Percentiles rank a stretch among this genome's conserved stretches.
These are phyloP conservation scores for Pseudogymnoascus destructans DNA, from an alignment of 2,329 filamentous ascomycete species.

Conservation along the genomic window DNA sequence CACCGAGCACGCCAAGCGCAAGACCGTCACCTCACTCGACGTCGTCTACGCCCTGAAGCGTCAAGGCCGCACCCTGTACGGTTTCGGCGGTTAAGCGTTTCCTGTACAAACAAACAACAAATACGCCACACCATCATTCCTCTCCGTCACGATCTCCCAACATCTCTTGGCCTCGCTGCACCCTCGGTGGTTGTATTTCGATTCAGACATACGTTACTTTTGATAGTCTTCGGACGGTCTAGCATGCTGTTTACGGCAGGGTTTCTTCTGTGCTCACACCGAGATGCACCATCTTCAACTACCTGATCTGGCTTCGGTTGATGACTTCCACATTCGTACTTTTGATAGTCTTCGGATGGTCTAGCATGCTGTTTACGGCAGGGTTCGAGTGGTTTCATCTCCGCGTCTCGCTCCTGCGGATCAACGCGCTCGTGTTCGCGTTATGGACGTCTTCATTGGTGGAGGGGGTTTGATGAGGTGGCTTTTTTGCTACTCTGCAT, in stretches of 20 bases:
- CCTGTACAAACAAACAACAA: neutral
- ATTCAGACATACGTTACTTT: conserved; percentile 21
- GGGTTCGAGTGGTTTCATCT: conserved; percentile 20
- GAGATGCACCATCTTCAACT: conserved; percentile 14
- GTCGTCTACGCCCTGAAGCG: conserved; percentile 52
- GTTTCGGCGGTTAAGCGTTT: conserved; percentile 47
- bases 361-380: conserved; percentile 28
- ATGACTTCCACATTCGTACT: conserved; percentile 17
- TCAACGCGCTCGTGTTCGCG: conserved; percentile 11
- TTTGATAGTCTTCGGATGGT: conserved; percentile 28
- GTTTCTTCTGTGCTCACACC: conserved; percentile 13
- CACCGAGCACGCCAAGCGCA: conserved; percentile 73
- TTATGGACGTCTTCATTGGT: conserved; percentile 2
- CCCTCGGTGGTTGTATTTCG: neutral
- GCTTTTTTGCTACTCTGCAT: neutral
- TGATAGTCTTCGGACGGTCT: conserved; percentile 27
- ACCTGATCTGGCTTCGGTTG: conserved; percentile 17
- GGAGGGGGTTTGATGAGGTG: neutral
- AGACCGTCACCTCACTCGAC: conserved; percentile 54
- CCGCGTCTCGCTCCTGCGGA: conserved; percentile 18
- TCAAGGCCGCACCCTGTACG: conserved; percentile 54
- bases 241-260: conserved; percentile 28
- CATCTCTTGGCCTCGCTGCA: neutral
- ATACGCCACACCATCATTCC: conserved; percentile 14
- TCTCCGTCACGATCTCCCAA: conserved; percentile 11